Evolutionary conservation across 1,139 yeast genomes (phyloP).

Genomic region (Suzukiozyma palmioleophila): DNA sequence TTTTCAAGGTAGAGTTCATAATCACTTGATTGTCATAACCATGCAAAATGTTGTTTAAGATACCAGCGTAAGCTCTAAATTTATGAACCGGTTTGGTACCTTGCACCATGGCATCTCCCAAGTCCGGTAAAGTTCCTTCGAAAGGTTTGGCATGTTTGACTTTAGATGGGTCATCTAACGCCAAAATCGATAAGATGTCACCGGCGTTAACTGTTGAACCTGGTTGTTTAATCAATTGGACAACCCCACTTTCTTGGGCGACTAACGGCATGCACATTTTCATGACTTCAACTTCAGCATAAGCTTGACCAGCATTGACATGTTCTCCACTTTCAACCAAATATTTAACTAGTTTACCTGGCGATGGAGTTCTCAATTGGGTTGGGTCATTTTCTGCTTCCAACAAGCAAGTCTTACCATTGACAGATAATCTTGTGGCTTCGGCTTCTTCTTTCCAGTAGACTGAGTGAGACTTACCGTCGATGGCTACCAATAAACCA

Average conservation of each 20-base stretch:
- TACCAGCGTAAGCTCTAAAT: conserved; percentile 53
- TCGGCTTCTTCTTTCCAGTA: conserved; percentile 98
- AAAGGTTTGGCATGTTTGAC: conserved; percentile 95
- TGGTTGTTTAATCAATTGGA: conserved; percentile 94
- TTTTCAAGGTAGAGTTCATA: conserved; percentile 76
- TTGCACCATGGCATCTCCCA: conserved; percentile 75
- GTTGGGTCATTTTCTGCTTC: conserved; percentile 98
- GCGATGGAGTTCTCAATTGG: conserved; percentile 96
- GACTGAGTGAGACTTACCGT: conserved; percentile 90
- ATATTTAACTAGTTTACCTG: conserved; percentile 93
- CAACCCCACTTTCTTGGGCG: conserved; percentile 89
- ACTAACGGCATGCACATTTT: conserved; percentile 94
- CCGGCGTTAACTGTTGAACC: conserved; percentile 96
- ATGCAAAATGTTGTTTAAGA: conserved; percentile 71
- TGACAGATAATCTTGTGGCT: conserved; percentile 94
- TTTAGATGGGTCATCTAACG: conserved; percentile 94
- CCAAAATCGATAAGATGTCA: conserved; percentile 89
- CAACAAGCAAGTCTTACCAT: conserved; percentile 86
- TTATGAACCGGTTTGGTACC: conserved; percentile 84
- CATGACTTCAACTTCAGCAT: conserved; percentile 99
- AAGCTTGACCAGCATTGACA: conserved; percentile 85
- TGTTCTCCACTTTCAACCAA: conserved; percentile 96
- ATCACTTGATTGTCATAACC: conserved; percentile 97
- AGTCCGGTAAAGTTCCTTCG: conserved; percentile 88
- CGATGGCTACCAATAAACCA: conserved; percentile 81